Evolutionary conservation across 2,329 filamentous ascomycete genomes (phyloP).

Genomic region (Coniochaeta prunicola): DNA sequence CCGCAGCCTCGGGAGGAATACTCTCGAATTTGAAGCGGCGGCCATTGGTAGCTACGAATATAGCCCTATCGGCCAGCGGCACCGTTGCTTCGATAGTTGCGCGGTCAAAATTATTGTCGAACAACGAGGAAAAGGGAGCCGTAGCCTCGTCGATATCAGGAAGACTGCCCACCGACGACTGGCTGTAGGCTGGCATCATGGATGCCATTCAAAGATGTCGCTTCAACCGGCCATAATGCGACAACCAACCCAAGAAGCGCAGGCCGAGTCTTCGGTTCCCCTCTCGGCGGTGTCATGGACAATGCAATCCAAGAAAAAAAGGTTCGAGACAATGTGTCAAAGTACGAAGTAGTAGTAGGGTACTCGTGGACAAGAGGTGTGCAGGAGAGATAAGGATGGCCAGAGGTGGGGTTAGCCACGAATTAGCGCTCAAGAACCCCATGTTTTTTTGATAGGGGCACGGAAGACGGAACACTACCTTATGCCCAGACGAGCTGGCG

Average conservation of each 20-base stretch:
- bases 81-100: constrained; percentile 17
- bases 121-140: constrained; percentile 17
- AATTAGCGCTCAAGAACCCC: not conserved
- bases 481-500: not conserved
- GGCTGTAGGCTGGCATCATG: not conserved
- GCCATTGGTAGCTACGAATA: constrained; percentile 17
- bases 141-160: constrained; percentile 17
- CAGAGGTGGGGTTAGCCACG: not conserved
- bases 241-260: not conserved
- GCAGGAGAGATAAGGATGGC: not conserved
- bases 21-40: constrained; percentile 18
- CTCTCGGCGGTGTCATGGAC: not conserved
- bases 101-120: constrained; percentile 16
- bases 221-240: not conserved
- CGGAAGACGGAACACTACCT: too few relatives aligned
- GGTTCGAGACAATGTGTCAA: not conserved
- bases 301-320: not conserved
- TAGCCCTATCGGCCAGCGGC: constrained; percentile 17
- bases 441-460: not conserved
- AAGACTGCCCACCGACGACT: constrained; percentile 13
- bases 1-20: constrained; percentile 9
- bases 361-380: not conserved
- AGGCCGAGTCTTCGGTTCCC: not conserved
- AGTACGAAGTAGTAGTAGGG: not conserved
- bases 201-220: not conserved